Conservation (phyloP, 1,139 yeast genomes). For the Blastobotrys capitulatus region DNA sequence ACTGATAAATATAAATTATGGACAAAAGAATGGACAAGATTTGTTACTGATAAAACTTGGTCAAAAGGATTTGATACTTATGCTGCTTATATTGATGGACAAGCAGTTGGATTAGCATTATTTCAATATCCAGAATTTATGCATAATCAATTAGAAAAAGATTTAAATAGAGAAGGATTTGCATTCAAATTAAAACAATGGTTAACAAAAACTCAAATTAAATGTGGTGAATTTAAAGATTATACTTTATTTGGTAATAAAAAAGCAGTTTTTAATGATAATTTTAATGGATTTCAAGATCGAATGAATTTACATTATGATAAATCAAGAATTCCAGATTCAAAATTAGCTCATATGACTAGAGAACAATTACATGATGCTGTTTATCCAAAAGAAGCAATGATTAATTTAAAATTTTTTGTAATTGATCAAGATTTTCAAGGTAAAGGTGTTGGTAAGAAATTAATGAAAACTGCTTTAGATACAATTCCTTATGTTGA, state of each 20-base stretch:
- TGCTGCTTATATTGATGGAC: constrained; percentile 1
- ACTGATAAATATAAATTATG: background rate
- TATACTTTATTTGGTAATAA: background rate
- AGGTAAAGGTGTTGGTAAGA: constrained; percentile 36
- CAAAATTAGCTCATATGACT: background rate
- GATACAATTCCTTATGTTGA: constrained; percentile 6
- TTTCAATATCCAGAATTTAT: constrained; percentile 14
- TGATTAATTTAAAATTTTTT: constrained; percentile 9
- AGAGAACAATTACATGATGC: constrained; percentile 3
- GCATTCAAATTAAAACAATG: background rate
- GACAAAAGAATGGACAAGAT: constrained; percentile 3
- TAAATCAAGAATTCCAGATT: background rate
- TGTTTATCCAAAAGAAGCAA: constrained; percentile 7
- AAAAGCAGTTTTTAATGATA: background rate
- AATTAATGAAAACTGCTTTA: constrained; percentile 29
- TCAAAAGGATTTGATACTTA: background rate
- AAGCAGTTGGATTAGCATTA: constrained; percentile 8
- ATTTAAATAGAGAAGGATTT: constrained; percentile 8
- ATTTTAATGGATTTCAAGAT: background rate
- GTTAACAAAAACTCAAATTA: background rate
- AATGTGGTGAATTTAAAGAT: background rate
- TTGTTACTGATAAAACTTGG: background rate
- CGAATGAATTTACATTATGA: background rate
- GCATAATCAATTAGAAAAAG: constrained; percentile 8
- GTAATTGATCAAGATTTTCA: constrained; percentile 33